Evolutionary conservation across 805 yeast genomes (phyloP).

Genomic region (Suhomyces canberraensis): DNA sequence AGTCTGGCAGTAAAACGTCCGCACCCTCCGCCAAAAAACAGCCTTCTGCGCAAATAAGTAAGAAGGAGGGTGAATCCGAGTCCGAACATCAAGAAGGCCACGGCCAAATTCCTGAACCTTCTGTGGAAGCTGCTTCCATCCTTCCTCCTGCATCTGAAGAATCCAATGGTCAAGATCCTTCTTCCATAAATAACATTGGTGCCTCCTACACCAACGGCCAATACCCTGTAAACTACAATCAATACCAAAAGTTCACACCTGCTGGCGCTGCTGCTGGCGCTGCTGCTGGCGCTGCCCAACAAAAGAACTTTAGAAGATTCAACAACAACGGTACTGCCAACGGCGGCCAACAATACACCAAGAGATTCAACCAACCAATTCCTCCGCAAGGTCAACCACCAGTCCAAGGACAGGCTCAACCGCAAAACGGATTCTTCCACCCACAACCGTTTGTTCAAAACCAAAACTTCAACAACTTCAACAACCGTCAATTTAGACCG

Average conservation of each 20-base stretch:
- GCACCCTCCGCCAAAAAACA: slow-evolving; percentile 3
- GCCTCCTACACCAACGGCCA: slow-evolving; percentile 6
- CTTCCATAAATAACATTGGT: slow-evolving; percentile 3
- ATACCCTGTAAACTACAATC: slow-evolving; percentile 10
- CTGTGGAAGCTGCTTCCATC: slow-evolving; percentile 5
- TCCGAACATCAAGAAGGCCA: slow-evolving; percentile 1
- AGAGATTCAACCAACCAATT: slow-evolving; percentile 16
- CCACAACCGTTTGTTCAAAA: slow-evolving; percentile 28
- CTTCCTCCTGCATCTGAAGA: slow-evolving; percentile 3
- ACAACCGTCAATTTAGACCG: slow-evolving; percentile 27
- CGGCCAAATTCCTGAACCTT: slow-evolving; percentile 1
- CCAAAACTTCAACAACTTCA: slow-evolving; percentile 22
- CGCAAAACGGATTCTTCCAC: slow-evolving; percentile 26
- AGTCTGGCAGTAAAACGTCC: slow-evolving; percentile 17
- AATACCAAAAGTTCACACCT: slow-evolving; percentile 11
- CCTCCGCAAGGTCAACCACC: slow-evolving; percentile 18
- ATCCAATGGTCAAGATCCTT: slow-evolving; percentile 2
- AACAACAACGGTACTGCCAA: slow-evolving; percentile 16
- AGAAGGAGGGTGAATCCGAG: slow-evolving; percentile 8
- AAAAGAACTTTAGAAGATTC: slow-evolving; percentile 28
- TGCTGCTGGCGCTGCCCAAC: slow-evolving; percentile 11
- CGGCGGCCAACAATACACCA: slow-evolving; percentile 16
- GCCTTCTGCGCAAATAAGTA: slow-evolving; percentile 6
- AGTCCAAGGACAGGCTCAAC: slow-evolving; percentile 3
- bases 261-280: slow-evolving; percentile 11